A percentile compares a stretch with the other conserved stretches of the same genome.
Evolutionary conservation across 441 rosid species (phyloP).

Genomic region (Brassica balearica): DNA sequence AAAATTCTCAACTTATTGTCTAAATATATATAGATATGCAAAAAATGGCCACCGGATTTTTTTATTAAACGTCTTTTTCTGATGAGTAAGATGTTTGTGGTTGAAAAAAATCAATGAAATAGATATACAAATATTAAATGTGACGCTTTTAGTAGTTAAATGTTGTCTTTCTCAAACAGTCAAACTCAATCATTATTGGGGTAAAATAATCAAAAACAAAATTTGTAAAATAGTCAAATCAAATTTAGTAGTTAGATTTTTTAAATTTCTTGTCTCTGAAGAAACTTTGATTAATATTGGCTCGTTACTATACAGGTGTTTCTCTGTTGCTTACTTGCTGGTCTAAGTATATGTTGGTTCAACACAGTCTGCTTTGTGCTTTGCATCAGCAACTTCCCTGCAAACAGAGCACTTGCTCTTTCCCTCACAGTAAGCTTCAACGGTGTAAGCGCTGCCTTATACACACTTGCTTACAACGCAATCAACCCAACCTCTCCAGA

Average conservation of each 20-base stretch:
- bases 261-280: neutral
- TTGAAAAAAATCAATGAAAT: slow-evolving; percentile 8
- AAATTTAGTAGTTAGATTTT: neutral
- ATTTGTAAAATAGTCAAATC: neutral
- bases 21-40: slow-evolving; percentile 2
- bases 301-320: slow-evolving; percentile 61
- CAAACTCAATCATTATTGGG: no score
- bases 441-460: slow-evolving; percentile 91
- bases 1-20: neutral
- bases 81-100: neutral
- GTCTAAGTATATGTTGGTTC: slow-evolving; percentile 97
- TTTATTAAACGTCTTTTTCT: slow-evolving; percentile 14
- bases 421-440: slow-evolving; percentile 95
- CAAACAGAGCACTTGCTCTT: slow-evolving; percentile 77
- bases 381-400: slow-evolving; percentile 83
- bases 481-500: slow-evolving; percentile 58
- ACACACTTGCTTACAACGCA: slow-evolving; percentile 76
- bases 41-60: neutral
- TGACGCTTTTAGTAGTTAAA: neutral
- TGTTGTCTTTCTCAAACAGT: neutral
- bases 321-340: slow-evolving; percentile 83
- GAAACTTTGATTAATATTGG: slow-evolving; percentile 9
- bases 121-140: neutral
- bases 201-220: no score
- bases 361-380: slow-evolving; percentile 95